phyloP scores from a whole-genome alignment of 2,329 filamentous ascomycete genomes.

The Hyphodiscus sp. region DNA sequence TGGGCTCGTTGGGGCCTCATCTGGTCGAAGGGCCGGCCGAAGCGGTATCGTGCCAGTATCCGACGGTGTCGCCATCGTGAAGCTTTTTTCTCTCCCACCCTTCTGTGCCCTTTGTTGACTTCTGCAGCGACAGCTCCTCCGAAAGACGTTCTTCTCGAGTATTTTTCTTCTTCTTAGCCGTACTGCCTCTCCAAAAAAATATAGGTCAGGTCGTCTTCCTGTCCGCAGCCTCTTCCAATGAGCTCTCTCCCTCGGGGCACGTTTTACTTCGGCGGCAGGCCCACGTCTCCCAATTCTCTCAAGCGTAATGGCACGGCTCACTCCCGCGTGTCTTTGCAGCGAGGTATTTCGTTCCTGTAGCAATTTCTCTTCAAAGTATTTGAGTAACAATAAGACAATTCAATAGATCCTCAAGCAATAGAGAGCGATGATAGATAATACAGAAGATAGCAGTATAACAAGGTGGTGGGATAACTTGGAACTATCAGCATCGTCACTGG shows the following conservation, averaged over 20 bases:
- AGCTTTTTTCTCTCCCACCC: background rate
- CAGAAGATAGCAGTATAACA: background rate
- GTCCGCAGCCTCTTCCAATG: background rate
- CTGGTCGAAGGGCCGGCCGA: slow-evolving; percentile 21
- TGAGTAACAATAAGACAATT: background rate
- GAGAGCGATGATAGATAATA: background rate
- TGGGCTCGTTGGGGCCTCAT: slow-evolving; percentile 16
- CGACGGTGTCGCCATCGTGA: slow-evolving; percentile 13
- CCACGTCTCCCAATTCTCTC: background rate
- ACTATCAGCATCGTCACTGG: background rate
- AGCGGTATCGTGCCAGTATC: slow-evolving; percentile 15
- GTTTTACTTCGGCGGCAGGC: background rate
- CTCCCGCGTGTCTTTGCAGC: background rate
- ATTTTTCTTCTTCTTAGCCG: background rate
- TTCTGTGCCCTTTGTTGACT: background rate
- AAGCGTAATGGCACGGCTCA: background rate
- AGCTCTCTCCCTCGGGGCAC: background rate
- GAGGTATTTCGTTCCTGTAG: background rate
- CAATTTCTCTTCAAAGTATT: background rate
- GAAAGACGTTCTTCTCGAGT: background rate
- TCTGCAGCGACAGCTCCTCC: background rate
- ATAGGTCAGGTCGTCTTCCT: background rate
- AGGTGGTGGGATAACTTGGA: background rate
- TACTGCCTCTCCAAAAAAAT: background rate
- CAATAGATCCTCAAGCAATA: background rate